Percentiles rank a stretch among this genome's conserved stretches.
Evolutionary conservation across 306 rosid species (phyloP).

Genomic region (Begonia fuchsioides): DNA sequence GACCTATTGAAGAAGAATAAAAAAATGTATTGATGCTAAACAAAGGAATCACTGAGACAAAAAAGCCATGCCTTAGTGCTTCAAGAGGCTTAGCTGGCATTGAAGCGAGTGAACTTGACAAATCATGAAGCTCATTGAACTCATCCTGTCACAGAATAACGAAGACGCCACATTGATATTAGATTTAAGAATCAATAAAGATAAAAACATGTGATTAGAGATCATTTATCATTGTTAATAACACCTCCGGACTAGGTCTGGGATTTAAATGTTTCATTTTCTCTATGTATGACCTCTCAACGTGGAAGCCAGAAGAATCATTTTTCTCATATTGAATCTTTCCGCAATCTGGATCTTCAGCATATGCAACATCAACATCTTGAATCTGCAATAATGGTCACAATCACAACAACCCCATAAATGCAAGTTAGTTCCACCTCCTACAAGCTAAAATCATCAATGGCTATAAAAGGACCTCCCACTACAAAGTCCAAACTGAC

Average conservation of each 20-base stretch:
- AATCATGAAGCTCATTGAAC: conserved; percentile 51
- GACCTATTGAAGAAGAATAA: too few relatives aligned
- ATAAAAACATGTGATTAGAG: too few relatives aligned
- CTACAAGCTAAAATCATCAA: neutral
- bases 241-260: conserved; percentile 46
- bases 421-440: neutral
- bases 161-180: neutral
- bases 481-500: conserved; percentile 13
- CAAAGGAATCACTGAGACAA: neutral
- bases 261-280: conserved; percentile 35
- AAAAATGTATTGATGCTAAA: too few relatives aligned
- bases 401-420: conserved; percentile 8
- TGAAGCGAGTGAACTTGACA: conserved; percentile 77
- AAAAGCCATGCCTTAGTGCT: conserved; percentile 12
- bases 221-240: conserved; percentile 10
- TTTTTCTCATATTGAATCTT: conserved; percentile 26
- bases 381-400: conserved; percentile 48
- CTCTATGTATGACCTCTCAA: conserved; percentile 23
- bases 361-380: conserved; percentile 45
- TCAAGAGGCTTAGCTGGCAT: conserved; percentile 38
- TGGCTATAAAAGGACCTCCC: neutral
- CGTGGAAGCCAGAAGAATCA: conserved; percentile 31
- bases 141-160: conserved; percentile 51
- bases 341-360: conserved; percentile 33
- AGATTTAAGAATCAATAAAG: too few relatives aligned